Evolutionary conservation across 148 eudicot species (phyloP).

Genomic region (Pouteria glomerata): DNA sequence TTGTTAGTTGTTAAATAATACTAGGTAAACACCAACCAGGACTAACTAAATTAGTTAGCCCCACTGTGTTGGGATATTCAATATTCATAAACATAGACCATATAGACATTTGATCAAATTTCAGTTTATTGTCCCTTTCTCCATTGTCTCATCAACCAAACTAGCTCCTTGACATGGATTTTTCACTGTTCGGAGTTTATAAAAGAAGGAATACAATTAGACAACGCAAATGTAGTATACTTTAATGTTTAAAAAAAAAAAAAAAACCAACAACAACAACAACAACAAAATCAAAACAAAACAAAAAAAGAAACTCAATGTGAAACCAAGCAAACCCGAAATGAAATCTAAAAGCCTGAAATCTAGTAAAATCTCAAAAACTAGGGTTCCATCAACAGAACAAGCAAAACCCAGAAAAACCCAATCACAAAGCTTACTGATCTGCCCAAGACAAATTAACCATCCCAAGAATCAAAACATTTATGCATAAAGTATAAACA

Average conservation of each 20-base stretch:
- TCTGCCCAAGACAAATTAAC: not conserved
- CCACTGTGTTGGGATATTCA: not conserved
- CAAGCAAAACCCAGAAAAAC: slow-evolving; percentile 1
- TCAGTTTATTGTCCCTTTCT: not conserved
- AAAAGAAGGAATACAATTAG: not conserved
- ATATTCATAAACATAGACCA: not conserved
- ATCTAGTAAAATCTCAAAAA: not conserved
- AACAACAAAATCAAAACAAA: too few relatives aligned
- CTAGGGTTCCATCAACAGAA: not conserved
- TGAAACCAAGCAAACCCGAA: not conserved
- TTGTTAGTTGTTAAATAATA: not conserved
- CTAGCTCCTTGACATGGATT: not conserved
- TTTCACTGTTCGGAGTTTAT: not conserved
- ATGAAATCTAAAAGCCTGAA: not conserved
- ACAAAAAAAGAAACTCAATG: not conserved
- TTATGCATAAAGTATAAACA: too few relatives aligned
- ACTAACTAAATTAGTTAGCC: not conserved
- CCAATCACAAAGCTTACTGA: slow-evolving; percentile 4
- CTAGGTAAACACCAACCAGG: not conserved
- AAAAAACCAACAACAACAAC: too few relatives aligned
- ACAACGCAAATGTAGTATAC: not conserved
- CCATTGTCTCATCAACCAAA: not conserved
- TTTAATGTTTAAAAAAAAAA: too few relatives aligned
- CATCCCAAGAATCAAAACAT: not conserved
- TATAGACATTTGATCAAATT: not conserved